phyloP scores from a whole-genome alignment of 2,329 filamentous ascomycete genomes.

The Cladosporium sp. region DNA sequence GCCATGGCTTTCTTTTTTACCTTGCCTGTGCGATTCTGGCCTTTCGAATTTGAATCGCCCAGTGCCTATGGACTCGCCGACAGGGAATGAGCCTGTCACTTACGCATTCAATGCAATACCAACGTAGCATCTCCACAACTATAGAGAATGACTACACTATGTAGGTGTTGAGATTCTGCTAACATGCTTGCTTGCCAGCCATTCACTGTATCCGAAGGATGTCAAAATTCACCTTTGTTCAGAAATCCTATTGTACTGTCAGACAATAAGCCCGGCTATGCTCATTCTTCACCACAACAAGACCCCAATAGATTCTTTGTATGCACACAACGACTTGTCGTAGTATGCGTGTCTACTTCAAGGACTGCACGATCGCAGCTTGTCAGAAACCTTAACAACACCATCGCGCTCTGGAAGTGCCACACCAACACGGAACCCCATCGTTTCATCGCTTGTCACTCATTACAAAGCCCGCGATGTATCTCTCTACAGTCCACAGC shows the following conservation, averaged over 20 bases:
- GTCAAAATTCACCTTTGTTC: not conserved
- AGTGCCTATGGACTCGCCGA: too few species aligned
- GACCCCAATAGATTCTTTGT: not conserved
- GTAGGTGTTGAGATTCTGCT: too few species aligned
- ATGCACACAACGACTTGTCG: not conserved
- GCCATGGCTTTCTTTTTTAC: too few species aligned
- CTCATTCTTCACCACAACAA: not conserved
- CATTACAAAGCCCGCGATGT: not conserved
- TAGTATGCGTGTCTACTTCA: not conserved
- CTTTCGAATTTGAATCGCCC: too few species aligned
- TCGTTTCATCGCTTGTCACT: not conserved
- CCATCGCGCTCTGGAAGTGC: not conserved
- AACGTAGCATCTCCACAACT: too few species aligned
- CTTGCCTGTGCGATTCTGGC: too few species aligned
- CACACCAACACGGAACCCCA: not conserved
- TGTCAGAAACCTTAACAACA: not conserved
- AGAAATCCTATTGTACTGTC: not conserved
- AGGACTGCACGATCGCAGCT: not conserved
- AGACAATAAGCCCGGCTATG: not conserved
- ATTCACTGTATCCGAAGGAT: too few species aligned
- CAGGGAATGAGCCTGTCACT: too few species aligned
- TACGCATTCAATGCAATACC: too few species aligned
- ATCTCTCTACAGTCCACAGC: conserved; percentile 7
- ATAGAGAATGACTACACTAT: too few species aligned
- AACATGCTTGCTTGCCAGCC: too few species aligned